Base-by-base conservation (phyloP, 2,329 filamentous ascomycete species). In the Apiospora phragmitis region DNA sequence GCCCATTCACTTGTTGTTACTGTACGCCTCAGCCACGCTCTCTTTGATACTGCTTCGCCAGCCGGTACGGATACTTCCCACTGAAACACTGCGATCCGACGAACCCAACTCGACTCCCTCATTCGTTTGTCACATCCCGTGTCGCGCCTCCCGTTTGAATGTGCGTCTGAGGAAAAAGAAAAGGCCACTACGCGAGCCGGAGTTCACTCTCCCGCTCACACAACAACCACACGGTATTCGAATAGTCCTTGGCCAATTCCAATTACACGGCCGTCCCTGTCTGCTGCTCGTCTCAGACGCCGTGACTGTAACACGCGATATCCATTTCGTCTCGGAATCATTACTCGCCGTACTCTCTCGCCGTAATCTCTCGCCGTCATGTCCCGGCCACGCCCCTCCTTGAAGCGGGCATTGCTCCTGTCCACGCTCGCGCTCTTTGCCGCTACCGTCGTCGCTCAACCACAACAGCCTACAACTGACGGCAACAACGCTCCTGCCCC, bases 391-490 rank as follows among this genome's bases (percentile, higher is more conserved):
- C 65, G 42, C 24, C 42, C 65, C 24, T 67, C 65, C 8, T 55
- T 68, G 69, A 73, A 73, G 72, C 72, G 70, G 32, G 43, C 47
- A n/a, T 3, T 73, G 70, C 72, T 73, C 70, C 69, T 73, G 65
- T 71, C 55, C 65, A 51, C 69, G 18, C 41, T 73, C 51, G 70
- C 69, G 18, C 35, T 72, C 59, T 66, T 73, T 24, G 70, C 68
- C 38, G 69, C 66, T 68, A 74, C 69, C 55, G 70, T 69, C 35
- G 35, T 71, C 38, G 72, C 74, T 51, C 69, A 68, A 72, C 38
- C 72, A 65, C 73, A 1, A 65, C 73, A 5, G 65, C 72, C 51
- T 5, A 70, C 70, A 12, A 49, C 68, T 4, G 70, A 68, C 11
- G 51, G 47, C 12, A 70, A 71, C 35, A 71, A 69, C 32, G 69